Evolutionary conservation across 805 yeast species (phyloP), one percentile per base, ranked within the genome.

Genomic region (Saccharomycopsis oosterbeekiorum): DNA sequence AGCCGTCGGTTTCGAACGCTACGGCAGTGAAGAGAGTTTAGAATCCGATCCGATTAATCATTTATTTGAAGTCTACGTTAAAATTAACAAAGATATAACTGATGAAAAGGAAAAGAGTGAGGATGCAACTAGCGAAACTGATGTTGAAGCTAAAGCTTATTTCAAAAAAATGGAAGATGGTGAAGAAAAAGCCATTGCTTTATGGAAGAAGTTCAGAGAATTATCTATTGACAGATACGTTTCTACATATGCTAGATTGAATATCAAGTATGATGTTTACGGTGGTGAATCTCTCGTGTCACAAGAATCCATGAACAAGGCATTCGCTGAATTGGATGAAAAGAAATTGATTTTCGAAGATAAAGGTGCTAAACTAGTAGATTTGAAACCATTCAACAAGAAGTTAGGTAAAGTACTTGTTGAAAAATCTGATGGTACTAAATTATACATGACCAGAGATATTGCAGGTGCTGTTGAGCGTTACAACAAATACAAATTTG

Each of bases 201-300:
- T 90, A 61, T 94, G 98, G 98, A 77, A 79, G 67, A 85, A 83
- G 73, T 91, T 94, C 80, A 86, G 99, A 75, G 92, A 85, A n/a
- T 78, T 91, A 65, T 88, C 96, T 42, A 94, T 94, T 71, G 88
- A 82, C 61, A 89, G 83, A 74, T 94, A 94, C 75, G 81, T 87
- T 70, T 83, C 80, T 59, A 94, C 97, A 10, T 94, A 94, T 74
- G 91, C 90, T 65, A 87, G 98, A 72, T 82, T 94, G 69, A 94
- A 94, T 75, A 94, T 94, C 69, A 74, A 81, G 65, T 94, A 87
- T 73, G 97, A 94, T 70, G 80, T 78, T 55, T 94, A 94, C 74
- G 88, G 97, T 4, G 99, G 99, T 66, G 99, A 94, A 75, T 92
- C 98, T 29, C 96, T 89, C 76, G 97, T 93, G 57, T 79, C 94